phyloP scores from a whole-genome alignment of 345 rosid genomes.

The Cochlearia excelsa region DNA sequence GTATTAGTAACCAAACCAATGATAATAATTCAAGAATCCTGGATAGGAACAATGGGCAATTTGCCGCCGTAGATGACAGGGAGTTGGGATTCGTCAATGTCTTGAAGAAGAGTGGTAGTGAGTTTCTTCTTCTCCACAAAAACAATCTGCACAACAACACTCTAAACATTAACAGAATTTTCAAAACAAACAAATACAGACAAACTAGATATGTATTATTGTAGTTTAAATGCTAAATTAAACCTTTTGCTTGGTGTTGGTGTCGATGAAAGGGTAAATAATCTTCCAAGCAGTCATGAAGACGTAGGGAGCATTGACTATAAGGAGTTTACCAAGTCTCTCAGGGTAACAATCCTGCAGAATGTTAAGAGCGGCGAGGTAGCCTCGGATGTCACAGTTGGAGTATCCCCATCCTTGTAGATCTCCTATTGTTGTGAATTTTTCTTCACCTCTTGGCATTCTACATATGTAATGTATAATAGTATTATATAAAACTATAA shows the following conservation, averaged over 20 bases:
- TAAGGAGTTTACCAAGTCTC: slow-evolving; percentile 67
- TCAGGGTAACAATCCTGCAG: slow-evolving; percentile 95
- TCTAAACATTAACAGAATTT: neutral
- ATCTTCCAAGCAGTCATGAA: slow-evolving; percentile 92
- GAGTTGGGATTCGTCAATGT: slow-evolving; percentile 77
- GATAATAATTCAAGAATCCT: slow-evolving; percentile 33
- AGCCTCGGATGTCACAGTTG: slow-evolving; percentile 69
- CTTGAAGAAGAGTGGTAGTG: slow-evolving; percentile 54
- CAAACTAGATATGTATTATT: too few species aligned
- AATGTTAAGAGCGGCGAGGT: slow-evolving; percentile 59
- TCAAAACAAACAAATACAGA: neutral
- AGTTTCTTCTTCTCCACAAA: slow-evolving; percentile 78
- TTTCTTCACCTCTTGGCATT: slow-evolving; percentile 79
- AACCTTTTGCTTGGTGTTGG: slow-evolving; percentile 83
- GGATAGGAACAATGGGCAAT: slow-evolving; percentile 61
- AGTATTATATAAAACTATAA: too few species aligned
- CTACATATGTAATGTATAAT: slow-evolving; percentile 28
- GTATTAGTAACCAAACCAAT: too few species aligned
- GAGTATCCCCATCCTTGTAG: slow-evolving; percentile 89
- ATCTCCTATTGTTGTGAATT: slow-evolving; percentile 64
- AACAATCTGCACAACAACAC: slow-evolving; percentile 46
- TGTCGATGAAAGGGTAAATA: slow-evolving; percentile 77
- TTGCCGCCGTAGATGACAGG: slow-evolving; percentile 79
- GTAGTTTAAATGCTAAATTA: neutral
- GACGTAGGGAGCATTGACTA: slow-evolving; percentile 71